phyloP scores from a whole-genome alignment of 208 protist genomes.

The Acanthamoeba sp. region DNA sequence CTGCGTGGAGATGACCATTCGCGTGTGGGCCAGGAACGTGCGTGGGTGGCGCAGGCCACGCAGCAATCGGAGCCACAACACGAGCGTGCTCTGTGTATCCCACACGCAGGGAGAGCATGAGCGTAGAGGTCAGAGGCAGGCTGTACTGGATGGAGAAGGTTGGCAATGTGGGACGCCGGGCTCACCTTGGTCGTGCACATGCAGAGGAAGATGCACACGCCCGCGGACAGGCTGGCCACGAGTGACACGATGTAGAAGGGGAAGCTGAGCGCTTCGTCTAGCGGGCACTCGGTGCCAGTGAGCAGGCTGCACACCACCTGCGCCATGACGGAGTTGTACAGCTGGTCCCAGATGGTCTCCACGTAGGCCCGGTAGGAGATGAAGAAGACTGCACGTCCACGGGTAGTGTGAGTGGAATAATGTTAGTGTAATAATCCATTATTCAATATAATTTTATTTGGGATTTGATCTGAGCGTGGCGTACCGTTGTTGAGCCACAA shows the following conservation, averaged over 20 bases:
- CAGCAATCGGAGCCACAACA: not conserved
- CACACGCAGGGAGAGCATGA: too few species aligned
- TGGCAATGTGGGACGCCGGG: too few species aligned
- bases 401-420: too few species aligned
- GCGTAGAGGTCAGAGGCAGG: not conserved
- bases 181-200: conserved; percentile 56
- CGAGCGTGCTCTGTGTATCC: not conserved
- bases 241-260: not conserved
- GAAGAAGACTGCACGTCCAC: not conserved
- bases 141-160: too few species aligned
- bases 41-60: not conserved
- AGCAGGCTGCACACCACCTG: not conserved
- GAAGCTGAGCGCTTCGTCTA: not conserved
- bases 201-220: not conserved
- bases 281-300: not conserved
- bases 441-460: too few species aligned
- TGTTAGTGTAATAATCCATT: too few species aligned
- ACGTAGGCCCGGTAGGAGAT: not conserved
- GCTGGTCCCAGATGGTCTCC: not conserved
- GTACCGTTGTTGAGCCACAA: too few species aligned
- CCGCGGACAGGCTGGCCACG: not conserved
- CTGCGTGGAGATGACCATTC: not conserved
- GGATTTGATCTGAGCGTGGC: too few species aligned
- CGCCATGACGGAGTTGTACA: not conserved
- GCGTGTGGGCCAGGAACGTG: not conserved